These are phyloP conservation scores for Mortierella sp. DNA, from an alignment of 371 early-diverging fungal genomes.

Conservation along the genomic window DNA sequence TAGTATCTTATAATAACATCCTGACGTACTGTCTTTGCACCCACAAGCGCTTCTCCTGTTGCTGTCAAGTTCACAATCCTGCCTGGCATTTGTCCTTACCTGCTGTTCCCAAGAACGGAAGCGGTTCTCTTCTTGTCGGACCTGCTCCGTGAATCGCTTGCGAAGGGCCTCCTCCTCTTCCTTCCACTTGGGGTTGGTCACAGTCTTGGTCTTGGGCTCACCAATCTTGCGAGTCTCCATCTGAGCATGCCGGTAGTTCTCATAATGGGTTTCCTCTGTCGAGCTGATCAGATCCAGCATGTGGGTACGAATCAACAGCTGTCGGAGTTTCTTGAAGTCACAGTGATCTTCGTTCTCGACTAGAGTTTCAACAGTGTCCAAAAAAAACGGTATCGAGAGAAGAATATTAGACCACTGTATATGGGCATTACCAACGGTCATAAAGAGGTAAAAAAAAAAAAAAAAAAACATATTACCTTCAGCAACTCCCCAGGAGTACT, in stretches of 20 bases:
- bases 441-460: too few relatives aligned
- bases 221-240: conserved; percentile 88
- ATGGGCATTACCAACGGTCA: too few relatives aligned
- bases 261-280: conserved; percentile 94
- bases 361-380: not conserved
- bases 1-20: not conserved
- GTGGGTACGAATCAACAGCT: conserved; percentile 92
- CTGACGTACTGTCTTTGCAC: not conserved
- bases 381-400: too few relatives aligned
- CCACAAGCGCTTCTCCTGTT: too few relatives aligned
- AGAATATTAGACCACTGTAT: too few relatives aligned
- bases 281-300: conserved; percentile 93
- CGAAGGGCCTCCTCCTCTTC: conserved; percentile 95
- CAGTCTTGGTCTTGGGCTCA: conserved; percentile 77
- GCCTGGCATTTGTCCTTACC: conserved; percentile 55
- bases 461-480: conserved; percentile 56
- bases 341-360: conserved; percentile 92
- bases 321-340: conserved; percentile 95
- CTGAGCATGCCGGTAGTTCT: conserved; percentile 86
- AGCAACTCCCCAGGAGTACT: conserved; percentile 96
- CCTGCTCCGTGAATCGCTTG: conserved; percentile 94
- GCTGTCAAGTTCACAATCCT: too few relatives aligned
- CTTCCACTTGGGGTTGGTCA: conserved; percentile 87
- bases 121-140: conserved; percentile 91
- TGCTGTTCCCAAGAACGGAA: conserved; percentile 98